Evolutionary conservation across 2,329 filamentous ascomycete genomes (phyloP), one percentile per base, ranked within the genome.

Genomic region (Ophiostoma himal-ulmi): DNA sequence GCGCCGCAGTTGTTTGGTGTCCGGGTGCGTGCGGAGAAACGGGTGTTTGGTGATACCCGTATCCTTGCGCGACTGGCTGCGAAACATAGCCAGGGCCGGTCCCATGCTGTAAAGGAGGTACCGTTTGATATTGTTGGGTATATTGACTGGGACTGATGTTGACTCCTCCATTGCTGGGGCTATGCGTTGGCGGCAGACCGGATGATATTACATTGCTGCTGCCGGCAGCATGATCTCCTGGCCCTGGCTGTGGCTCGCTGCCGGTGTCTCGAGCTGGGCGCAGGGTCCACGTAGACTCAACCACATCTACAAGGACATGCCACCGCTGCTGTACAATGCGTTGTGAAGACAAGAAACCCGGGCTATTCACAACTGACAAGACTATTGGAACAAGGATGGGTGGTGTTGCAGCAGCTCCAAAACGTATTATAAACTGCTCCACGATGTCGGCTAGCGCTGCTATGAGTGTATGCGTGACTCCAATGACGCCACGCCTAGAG

Each of bases 371-470:
- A 1, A 70, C 67, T 0, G 67, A 68, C 37, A 52, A 67, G 54
- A 78, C 34, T 41, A 75, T 75, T 1, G 74, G 69, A 1, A 73
- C 67, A 34, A 78, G 69, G 34, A 77, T 74, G 0, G 77, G 73
- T 1, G 77, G 77, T 6, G 74, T 71, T 22, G 74, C 73, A 26
- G 74, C 74, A 10, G 70, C 68, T 11, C 76, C 75, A 52, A 78
- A 78, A 5, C 73, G 74, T 8, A 70, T 70, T 13, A 73, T 48
- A 44, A 39, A 72, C 34, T 69, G 60, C 17, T 73, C 70, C 30
- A 72, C 66, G 0, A 64, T 68, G 7, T 69, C 72, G n/a, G 62
- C 62, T 7, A 69, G 30, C 10, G 64, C n/a, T 13, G n/a, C 10
- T 1, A 37, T 30, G n/a, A 62, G 37, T 10, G 36, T 7, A 3